Base-by-base conservation (phyloP, 805 yeast species). In the Saccharomycopsis sp. region DNA sequence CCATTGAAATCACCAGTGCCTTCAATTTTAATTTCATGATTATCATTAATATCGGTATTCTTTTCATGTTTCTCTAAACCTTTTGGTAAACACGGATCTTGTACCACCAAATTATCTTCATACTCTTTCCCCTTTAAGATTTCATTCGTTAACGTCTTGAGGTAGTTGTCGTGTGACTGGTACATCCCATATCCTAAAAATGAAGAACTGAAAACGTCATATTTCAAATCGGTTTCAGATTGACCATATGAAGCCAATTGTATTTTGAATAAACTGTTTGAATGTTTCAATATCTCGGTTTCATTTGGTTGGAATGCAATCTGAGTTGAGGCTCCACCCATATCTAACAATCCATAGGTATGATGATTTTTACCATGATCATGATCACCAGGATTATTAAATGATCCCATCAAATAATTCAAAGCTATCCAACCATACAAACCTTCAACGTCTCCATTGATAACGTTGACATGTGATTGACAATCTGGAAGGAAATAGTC, bases 261-360 rank as follows among this genome's bases (percentile, higher is more conserved):
- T 1, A 80, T 54, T 34, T 61, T 64, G 53, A 70, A 73, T 38
- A 78, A 55, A 34, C 70, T 67, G 41, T 72, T 71, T 20, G 61
- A 54, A 47, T 74, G 77, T 35, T 71, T 74, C 2, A 55, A 54
- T 2, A 59, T 59, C 45, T 72, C 77, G 1, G 72, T 64, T 17
- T 56, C 38, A 53, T 72, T 71, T 1, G 86, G 85, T 57, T 71
- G 75, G 53, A 79, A 79, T 2, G 78, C 78, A 17, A 80, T 74
- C 55, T 80, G 85, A 0, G 82, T 74, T 1, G 79, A 74, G 0
- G 81, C 80, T 0, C 82, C 84, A 8, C 83, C 83, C 77, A 77
- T 71, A 50, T 77, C 80, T 31, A 77, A 58, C 13, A 77, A 56
- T 0, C 85, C 86, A 48, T 69, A 77, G 0, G 83, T 72, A 37